Conservation (phyloP, 2,329 filamentous ascomycete species). For the Neocucurbitaria cava region DNA sequence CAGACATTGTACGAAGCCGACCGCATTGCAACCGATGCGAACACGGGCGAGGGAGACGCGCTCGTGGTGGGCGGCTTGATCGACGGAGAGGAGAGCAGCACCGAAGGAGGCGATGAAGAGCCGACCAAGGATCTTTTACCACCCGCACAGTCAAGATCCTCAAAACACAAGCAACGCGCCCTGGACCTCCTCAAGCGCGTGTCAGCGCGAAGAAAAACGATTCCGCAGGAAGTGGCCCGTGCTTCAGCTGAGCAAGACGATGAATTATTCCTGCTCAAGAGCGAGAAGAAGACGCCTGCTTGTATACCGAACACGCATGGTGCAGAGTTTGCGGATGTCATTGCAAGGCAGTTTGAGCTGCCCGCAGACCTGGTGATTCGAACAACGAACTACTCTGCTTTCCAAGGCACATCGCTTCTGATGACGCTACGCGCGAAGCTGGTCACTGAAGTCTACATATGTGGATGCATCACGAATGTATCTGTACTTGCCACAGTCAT, state of each 20-base stretch:
- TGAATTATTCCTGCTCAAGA: constrained; percentile 54
- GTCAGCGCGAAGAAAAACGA: constrained; percentile 37
- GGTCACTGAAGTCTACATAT: constrained; percentile 88
- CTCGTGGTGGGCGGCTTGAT: constrained; percentile 51
- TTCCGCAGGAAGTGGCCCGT: constrained; percentile 36
- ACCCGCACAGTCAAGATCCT: constrained; percentile 40
- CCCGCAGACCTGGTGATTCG: constrained; percentile 62
- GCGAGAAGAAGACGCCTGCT: constrained; percentile 48
- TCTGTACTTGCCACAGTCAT: constrained; percentile 91
- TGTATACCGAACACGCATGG: constrained; percentile 55
- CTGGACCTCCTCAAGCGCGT: constrained; percentile 48
- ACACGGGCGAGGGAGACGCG: constrained; percentile 56
- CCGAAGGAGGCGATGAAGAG: constrained; percentile 45
- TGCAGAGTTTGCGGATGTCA: constrained; percentile 58
- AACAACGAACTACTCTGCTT: constrained; percentile 89
- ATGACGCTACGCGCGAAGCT: constrained; percentile 82
- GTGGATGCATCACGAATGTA: constrained; percentile 84
- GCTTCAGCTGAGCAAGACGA: constrained; percentile 50
- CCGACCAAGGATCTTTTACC: constrained; percentile 20
- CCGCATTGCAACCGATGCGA: constrained; percentile 61
- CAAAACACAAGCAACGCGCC: constrained; percentile 46
- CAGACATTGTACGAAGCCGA: constrained; percentile 74
- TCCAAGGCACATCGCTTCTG: constrained; percentile 76
- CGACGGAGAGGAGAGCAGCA: constrained; percentile 43
- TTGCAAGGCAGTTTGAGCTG: constrained; percentile 58